phyloP scores from a whole-genome alignment of 345 rosid genomes.

The Acer saccharum region DNA sequence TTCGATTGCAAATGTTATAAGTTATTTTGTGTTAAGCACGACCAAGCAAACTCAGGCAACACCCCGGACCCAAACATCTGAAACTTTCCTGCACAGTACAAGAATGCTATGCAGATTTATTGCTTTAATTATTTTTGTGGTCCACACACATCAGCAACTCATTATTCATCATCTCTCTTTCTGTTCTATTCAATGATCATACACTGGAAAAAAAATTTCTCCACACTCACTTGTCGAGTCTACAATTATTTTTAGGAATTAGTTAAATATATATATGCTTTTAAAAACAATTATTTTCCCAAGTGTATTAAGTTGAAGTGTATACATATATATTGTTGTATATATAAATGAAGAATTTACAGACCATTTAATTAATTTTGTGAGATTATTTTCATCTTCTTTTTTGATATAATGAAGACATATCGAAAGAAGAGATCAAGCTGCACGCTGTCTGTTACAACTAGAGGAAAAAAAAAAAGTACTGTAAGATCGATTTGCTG shows the following conservation, averaged over 20 bases:
- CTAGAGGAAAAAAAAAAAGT: no score
- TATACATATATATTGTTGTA: no score
- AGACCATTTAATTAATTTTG: no score
- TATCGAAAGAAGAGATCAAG: no score
- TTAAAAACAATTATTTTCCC: no score
- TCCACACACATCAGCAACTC: neutral
- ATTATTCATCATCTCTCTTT: neutral
- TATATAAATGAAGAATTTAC: no score
- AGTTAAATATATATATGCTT: no score
- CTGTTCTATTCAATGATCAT: neutral
- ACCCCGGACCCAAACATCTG: neutral
- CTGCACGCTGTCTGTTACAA: no score
- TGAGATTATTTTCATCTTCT: no score
- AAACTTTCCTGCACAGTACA: conserved; percentile 8
- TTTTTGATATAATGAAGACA: no score
- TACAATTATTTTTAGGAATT: neutral
- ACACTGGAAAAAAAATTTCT: neutral
- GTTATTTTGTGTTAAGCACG: neutral
- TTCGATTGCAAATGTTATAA: conserved; percentile 2
- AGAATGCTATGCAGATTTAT: neutral
- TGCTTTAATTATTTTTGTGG: neutral
- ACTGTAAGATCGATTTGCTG: neutral
- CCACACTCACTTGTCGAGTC: neutral
- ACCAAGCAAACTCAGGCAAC: neutral
- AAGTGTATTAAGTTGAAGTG: no score